Base-by-base conservation (phyloP, 1,284 basidiomycete genomes). In the Malassezia equina region DNA sequence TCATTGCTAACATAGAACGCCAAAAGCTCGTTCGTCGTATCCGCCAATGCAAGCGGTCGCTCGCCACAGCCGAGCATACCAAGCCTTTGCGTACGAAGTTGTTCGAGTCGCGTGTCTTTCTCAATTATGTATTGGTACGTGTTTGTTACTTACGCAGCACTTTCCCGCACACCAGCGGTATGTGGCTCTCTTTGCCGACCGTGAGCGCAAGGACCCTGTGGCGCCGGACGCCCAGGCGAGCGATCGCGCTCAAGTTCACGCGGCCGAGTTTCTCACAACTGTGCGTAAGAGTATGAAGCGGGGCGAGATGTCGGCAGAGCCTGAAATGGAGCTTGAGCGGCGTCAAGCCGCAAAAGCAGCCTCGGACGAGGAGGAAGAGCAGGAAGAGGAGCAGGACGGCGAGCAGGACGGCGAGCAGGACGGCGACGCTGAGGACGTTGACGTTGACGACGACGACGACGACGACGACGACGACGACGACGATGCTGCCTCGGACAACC, bases 81-180 rank as follows among this genome's bases (percentile, higher is more conserved):
- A 46, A 47, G 44, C 12, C 12, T 1, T 5, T n/a, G 34, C 55
- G 49, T 9, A 25, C 34, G 13, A 13, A 23, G 36, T 40, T 57
- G 23, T 27, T 41, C 23, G 50, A 51, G 41, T 21, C 36, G 24
- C 55, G 55, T 15, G 32, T 52, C 8, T 29, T 57, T 15, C 27
- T 57, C 24, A 50, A 57, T 34, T 57, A 57, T 52, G 49, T 57
- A 2, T 36, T 57, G 47, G 51, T 53, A 32, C 27, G 51, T 32
- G 11, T 7, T 3, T 17, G 6, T 6, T 2, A 7, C 32, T 46
- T 12, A 34, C 21, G 9, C 45, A 53, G 52, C 44, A 46, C 27
- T 57, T 51, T 28, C 55, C 55, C 3, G 24, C 46, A 3, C 44
- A 47, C 25, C 34, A 42, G 50, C 55, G 55, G n/a, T 57, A 57